Evolutionary conservation across 257 asterid species (phyloP), one percentile per base, ranked within the genome.

Genomic region (Gentiana macrophylla): DNA sequence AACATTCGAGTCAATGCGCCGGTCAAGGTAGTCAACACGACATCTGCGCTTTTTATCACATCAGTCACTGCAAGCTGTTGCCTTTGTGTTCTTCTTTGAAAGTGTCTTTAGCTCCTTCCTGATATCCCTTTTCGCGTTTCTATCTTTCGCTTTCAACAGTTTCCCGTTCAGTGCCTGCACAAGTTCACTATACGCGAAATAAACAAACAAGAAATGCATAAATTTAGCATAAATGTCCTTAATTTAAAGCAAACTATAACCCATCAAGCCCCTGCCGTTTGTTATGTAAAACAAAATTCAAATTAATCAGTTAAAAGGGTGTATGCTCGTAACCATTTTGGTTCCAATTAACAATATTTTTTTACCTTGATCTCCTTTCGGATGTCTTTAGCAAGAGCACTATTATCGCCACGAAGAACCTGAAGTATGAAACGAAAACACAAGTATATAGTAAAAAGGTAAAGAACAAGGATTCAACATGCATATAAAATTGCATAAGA

Each of bases 1-100:
- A 91, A 77, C 60, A 72, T 87, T 74, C 70, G 72, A 50, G 98
- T 37, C 79, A 84, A 63, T 44, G 94, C 88, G 62, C 98, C 98
- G 45, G 98, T 91, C 80, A 91, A 79, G 53, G 96, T 87, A 62
- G 95, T 84, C 72, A 91, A 75, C 46, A 87, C 83, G 57, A 91
- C 95, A 62, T 83, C 92, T 38, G 92, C 80, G 75, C 78, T 81
- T 73, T 87, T 87, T 53, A 91, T 61, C 62, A 91, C 98, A 77
- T 91, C 98, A 32, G 84, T 78, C 79, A 91, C 94, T 49, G 98
- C 98, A 60, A 82, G 89, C 81, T 90, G 95, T 82, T 90, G 98
- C 84, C 98, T 84, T 86, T 90, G 41, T 80, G 91, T 78, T 90
- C 95, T 74, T 90, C 98, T 73, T 87, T 32, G 96, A 82, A 54